Evolutionary conservation across 139 green algal species (phyloP).

Genomic region (Chlorella sp.): DNA sequence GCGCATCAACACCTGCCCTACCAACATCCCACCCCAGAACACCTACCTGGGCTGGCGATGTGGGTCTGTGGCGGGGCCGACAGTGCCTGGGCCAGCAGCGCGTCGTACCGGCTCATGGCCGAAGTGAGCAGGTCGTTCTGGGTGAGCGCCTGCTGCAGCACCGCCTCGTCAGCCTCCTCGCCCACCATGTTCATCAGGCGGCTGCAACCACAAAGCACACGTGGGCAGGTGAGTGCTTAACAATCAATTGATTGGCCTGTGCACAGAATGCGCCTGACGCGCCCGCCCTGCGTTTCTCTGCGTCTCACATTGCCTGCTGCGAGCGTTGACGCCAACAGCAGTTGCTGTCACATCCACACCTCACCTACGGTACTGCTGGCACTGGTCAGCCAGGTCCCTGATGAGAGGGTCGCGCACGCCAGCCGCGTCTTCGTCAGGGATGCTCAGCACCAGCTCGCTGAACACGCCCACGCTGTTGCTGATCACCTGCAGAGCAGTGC

Average conservation of each 20-base stretch:
- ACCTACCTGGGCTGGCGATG: background rate
- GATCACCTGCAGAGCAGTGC: slow-evolving; percentile 14
- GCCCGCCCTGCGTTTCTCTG: background rate
- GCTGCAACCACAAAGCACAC: background rate
- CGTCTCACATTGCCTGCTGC: background rate
- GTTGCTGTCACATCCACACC: background rate
- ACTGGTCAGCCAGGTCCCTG: slow-evolving; percentile 36
- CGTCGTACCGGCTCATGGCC: slow-evolving; percentile 10
- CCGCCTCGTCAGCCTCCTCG: slow-evolving; percentile 1
- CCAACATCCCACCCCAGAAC: background rate
- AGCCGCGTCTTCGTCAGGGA: slow-evolving; percentile 16
- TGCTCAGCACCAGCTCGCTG: slow-evolving; percentile 12
- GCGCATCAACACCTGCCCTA: background rate
- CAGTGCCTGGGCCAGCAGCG: slow-evolving; percentile 5
- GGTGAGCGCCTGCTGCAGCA: background rate
- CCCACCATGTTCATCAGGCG: background rate
- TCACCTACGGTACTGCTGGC: slow-evolving; percentile 7
- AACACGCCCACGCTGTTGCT: slow-evolving; percentile 20
- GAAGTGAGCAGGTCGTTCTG: slow-evolving; percentile 3
- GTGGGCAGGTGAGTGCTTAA: background rate
- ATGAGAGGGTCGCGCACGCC: slow-evolving; percentile 37
- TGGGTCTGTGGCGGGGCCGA: background rate
- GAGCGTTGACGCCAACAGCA: background rate
- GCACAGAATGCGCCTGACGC: background rate
- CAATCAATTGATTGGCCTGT: background rate